Percentiles rank a stretch among this genome's conserved stretches.
These are phyloP conservation scores for Yamadazyma paraphyllophila DNA, from an alignment of 805 yeast genomes.

Conservation along the genomic window DNA sequence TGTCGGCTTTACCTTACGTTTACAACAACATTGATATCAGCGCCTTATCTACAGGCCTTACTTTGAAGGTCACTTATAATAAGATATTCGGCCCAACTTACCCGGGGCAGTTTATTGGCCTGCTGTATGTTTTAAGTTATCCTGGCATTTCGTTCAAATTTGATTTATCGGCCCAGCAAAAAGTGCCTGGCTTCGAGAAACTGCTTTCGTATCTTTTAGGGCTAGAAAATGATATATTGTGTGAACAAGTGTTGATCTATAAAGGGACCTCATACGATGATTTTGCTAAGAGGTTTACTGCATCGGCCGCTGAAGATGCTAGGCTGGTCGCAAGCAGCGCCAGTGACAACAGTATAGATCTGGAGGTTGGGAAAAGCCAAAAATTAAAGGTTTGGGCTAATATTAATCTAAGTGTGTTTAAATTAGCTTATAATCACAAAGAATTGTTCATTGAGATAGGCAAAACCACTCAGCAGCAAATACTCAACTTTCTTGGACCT, in stretches of 20 bases:
- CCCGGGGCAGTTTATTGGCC: conserved; percentile 41
- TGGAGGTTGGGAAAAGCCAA: background rate
- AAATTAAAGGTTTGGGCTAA: conserved; percentile 14
- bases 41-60: conserved; percentile 15
- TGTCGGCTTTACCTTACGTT: conserved; percentile 1
- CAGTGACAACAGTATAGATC: background rate
- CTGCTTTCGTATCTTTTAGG: conserved; percentile 33
- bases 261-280: conserved; percentile 37
- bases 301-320: background rate
- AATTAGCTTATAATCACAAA: conserved; percentile 17
- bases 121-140: conserved; percentile 47
- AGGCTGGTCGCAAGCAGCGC: background rate
- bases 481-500: conserved; percentile 49
- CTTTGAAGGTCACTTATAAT: conserved; percentile 48
- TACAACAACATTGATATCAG: conserved; percentile 35
- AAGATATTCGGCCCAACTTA: conserved; percentile 62
- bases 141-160: conserved; percentile 58
- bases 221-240: conserved; percentile 26
- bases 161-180: conserved; percentile 9
- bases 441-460: conserved; percentile 32
- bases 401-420: conserved; percentile 21
- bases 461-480: conserved; percentile 47
- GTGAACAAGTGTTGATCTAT: conserved; percentile 40
- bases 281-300: conserved; percentile 13
- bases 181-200: background rate